These are phyloP conservation scores for Penicillium sp. DNA, from an alignment of 2,329 filamentous ascomycete genomes.

Conservation along the genomic window DNA sequence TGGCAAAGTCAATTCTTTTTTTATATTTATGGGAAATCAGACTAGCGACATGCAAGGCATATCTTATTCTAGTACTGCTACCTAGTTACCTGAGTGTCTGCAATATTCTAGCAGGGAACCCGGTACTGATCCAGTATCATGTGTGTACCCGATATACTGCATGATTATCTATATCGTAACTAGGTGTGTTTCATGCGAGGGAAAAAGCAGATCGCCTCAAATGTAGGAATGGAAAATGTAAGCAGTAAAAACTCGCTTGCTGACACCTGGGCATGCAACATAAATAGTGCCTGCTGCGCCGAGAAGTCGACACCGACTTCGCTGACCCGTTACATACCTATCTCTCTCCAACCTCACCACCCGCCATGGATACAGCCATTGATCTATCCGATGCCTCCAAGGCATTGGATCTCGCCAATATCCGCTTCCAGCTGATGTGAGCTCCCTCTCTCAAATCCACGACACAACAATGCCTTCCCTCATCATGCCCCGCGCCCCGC, in stretches of 20 bases:
- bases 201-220: not conserved
- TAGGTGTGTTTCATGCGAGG: not conserved
- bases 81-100: not conserved
- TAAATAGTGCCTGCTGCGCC: slow-evolving; percentile 1
- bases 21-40: not conserved
- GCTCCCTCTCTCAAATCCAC: slow-evolving; percentile 24
- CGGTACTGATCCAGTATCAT: slow-evolving; percentile 12
- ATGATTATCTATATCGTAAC: not conserved
- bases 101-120: not conserved
- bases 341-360: slow-evolving; percentile 10
- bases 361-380: slow-evolving; percentile 77
- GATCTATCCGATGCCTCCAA: slow-evolving; percentile 79
- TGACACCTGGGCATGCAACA: not conserved
- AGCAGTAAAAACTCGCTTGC: not conserved
- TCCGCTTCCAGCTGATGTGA: slow-evolving; percentile 90
- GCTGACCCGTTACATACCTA: slow-evolving; percentile 8
- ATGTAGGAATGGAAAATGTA: not conserved
- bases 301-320: slow-evolving; percentile 10
- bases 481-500: slow-evolving; percentile 11
- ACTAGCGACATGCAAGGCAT: slow-evolving; percentile 11
- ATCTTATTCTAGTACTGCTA: not conserved
- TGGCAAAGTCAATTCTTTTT: not conserved
- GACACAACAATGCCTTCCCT: not conserved
- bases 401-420: slow-evolving; percentile 83
- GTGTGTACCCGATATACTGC: slow-evolving; percentile 2